These are phyloP conservation scores for Marvania coccoides DNA, from an alignment of 139 green algal species.

Conservation along the genomic window DNA sequence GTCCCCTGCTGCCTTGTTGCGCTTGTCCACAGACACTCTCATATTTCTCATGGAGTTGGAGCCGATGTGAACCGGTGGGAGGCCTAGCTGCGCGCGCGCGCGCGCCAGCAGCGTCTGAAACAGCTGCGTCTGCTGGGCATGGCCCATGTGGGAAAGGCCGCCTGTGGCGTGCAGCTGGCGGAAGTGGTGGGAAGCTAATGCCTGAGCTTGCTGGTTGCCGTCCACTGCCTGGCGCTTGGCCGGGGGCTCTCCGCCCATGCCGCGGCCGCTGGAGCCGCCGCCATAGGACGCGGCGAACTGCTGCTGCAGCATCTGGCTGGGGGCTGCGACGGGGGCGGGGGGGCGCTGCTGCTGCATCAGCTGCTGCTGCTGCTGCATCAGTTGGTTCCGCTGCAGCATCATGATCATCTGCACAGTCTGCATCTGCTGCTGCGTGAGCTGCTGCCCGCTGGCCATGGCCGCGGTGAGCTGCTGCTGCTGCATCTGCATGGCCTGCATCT, in stretches of 20 bases:
- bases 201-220: background rate
- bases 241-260: constrained; percentile 13
- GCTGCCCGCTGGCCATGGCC: constrained; percentile 2
- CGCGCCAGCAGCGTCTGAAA: background rate
- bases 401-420: background rate
- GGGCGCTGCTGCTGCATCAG: background rate
- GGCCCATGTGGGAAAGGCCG: background rate
- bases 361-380: background rate
- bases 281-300: background rate
- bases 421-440: constrained; percentile 8
- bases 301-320: constrained; percentile 9
- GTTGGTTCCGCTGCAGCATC: background rate
- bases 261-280: no score
- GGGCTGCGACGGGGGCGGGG: background rate
- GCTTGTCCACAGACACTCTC: constrained; percentile 27
- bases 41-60: background rate
- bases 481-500: background rate
- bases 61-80: background rate
- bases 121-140: background rate
- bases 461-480: background rate
- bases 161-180: background rate
- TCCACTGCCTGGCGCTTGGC: constrained; percentile 23
- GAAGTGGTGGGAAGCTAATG: background rate
- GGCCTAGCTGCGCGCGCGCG: background rate
- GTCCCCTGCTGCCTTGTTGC: constrained; percentile 2